Evolutionary conservation across 192 early-diverging fungal species (phyloP).

Genomic region (Backusella luteola): DNA sequence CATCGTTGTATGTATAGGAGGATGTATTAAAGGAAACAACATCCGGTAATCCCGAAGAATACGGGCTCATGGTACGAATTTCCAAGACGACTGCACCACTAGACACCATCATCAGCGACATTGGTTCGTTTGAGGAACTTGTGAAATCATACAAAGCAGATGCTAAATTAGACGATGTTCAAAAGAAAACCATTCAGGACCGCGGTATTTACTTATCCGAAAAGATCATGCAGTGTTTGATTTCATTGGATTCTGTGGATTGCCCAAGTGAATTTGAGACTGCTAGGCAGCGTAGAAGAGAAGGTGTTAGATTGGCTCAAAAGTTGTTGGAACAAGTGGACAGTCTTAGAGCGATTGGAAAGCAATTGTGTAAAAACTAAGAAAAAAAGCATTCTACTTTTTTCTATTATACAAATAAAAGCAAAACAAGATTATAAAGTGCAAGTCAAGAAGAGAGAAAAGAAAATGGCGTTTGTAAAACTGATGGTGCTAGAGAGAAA

Average conservation of each 20-base stretch:
- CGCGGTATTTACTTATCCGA: slow-evolving; percentile 67
- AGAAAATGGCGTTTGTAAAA: no score
- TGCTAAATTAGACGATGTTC: slow-evolving; percentile 24
- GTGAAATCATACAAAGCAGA: slow-evolving; percentile 34
- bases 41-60: slow-evolving; percentile 52
- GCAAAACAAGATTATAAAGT: neutral
- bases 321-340: slow-evolving; percentile 75
- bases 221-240: slow-evolving; percentile 71
- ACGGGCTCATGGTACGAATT: slow-evolving; percentile 49
- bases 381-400: neutral
- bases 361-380: slow-evolving; percentile 9
- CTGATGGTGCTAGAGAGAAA: neutral
- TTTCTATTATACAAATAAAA: neutral
- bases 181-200: slow-evolving; percentile 68
- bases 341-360: slow-evolving; percentile 19
- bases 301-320: slow-evolving; percentile 75
- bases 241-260: slow-evolving; percentile 71
- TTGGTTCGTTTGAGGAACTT: slow-evolving; percentile 27
- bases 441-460: no score
- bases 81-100: slow-evolving; percentile 39
- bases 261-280: slow-evolving; percentile 66
- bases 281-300: slow-evolving; percentile 70
- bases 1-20: neutral
- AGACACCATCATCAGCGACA: neutral
- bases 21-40: slow-evolving; percentile 27